phyloP scores from a whole-genome alignment of 352 stramenopile species.

The Blastocystis sp. region DNA sequence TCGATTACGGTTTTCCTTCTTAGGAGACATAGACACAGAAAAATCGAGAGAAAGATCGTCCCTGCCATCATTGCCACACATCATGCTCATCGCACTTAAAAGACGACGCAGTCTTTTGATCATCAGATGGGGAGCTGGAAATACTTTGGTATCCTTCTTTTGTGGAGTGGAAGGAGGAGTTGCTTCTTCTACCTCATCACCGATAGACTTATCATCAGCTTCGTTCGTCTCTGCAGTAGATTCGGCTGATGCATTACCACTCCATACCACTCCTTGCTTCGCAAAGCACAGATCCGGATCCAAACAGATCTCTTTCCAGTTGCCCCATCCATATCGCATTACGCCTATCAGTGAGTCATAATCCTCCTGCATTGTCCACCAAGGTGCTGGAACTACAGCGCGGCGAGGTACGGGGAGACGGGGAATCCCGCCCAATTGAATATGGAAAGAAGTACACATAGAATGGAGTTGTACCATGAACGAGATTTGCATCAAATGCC shows the following conservation, averaged over 20 bases:
- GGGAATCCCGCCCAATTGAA: not conserved
- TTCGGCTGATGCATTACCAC: not conserved
- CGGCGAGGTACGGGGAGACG: not conserved
- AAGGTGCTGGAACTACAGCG: constrained; percentile 10
- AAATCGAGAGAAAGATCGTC: not conserved
- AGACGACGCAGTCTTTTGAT: constrained; percentile 27
- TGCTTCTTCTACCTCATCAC: not conserved
- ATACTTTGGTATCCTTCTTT: constrained; percentile 19
- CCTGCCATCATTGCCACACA: not conserved
- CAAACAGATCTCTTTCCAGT: constrained; percentile 41
- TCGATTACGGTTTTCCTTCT: not conserved
- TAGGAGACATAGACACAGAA: not conserved
- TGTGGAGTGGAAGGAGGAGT: not conserved
- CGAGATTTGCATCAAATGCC: not conserved
- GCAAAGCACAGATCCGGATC: constrained; percentile 17
- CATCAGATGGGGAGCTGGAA: not conserved
- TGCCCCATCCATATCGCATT: constrained; percentile 12
- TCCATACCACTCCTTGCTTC: constrained; percentile 6
- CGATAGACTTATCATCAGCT: not conserved
- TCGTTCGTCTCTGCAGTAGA: not conserved
- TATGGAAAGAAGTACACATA: not conserved
- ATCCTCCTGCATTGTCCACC: constrained; percentile 52
- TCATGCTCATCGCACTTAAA: not conserved
- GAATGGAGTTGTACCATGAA: constrained; percentile 6
- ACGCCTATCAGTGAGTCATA: constrained; percentile 15